Base-by-base conservation (phyloP, 2,329 filamentous ascomycete species). In the Tympanopsis confertula region DNA sequence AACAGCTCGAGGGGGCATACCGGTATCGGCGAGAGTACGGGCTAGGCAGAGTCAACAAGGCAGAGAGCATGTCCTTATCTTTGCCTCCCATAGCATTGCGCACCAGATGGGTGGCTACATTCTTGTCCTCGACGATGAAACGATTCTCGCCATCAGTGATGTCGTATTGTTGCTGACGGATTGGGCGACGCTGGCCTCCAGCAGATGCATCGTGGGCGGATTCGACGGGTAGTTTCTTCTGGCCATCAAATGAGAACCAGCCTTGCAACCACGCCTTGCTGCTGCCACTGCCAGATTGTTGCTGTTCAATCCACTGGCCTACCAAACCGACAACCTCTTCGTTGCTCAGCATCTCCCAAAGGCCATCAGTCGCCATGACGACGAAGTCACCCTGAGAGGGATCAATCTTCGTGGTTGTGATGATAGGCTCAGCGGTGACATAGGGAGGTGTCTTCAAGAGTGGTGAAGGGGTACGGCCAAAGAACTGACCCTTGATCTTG, bases 271-370 rank as follows among this genome's bases (percentile, higher is more conserved):
- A 86, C 2, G 81, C 79, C 41, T 58, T 65, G 33, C 65, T 62
- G 3, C 59, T 55, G 36, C 55, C 61, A 40, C 53, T 57, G 50
- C 52, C 37, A 42, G 30, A 36, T 24, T 65, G 63, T 55, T 95
- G 83, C 17, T 75, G 77, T 57, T 98, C 91, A 35, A 98, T 77
- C 91, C 91, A 98, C 58, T 94, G 86, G 13, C 89, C 93, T 4
- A 98, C 91, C 2, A 98, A 74, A 1, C 91, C 91, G 37, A 98
- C 84, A 1, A 95, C 91, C 64, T 98, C 91, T 55, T 98, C 91
- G 51, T 96, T 98, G 35, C 86, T 95, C 43, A 98, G 70, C 91
- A 96, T 96, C 62, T 98, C 91, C 91, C 91, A 98, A 1, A 98
- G 70, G 3, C 91, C 91, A 54, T 98, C 91, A 0, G 91, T 95